Conservation (phyloP, 2,329 filamentous ascomycete species). For the Coniella vitis region DNA sequence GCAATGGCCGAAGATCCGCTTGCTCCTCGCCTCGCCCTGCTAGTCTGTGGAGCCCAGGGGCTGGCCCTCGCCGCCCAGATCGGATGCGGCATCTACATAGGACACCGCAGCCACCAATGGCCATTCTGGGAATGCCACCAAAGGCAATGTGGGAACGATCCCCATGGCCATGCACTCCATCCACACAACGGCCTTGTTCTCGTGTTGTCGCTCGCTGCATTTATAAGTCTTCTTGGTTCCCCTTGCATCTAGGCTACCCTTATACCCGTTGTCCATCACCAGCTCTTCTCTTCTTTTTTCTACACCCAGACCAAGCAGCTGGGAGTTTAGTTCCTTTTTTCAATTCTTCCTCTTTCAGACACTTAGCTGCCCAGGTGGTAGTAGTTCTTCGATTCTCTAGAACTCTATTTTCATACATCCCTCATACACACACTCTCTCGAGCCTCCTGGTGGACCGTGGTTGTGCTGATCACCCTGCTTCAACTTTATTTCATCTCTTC, state of each 20-base stretch:
- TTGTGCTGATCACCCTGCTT: background rate
- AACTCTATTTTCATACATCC: background rate
- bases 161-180: too few species aligned
- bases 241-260: too few species aligned
- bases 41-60: conserved; percentile 2
- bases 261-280: background rate
- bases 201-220: background rate
- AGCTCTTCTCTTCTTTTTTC: background rate
- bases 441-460: background rate
- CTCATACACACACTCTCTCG: background rate
- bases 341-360: background rate
- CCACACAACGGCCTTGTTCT: too few species aligned
- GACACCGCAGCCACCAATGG: too few species aligned
- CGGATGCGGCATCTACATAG: conserved; percentile 1
- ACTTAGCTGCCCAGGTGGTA: conserved; percentile 13
- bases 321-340: background rate
- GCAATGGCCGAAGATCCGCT: background rate
- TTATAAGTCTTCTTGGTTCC: background rate
- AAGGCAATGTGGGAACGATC: too few species aligned
- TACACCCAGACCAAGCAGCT: too few species aligned
- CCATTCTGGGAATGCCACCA: too few species aligned
- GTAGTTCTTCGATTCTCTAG: background rate
- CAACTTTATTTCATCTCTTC: background rate
- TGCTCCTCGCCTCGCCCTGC: too few species aligned
- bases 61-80: background rate